These are phyloP conservation scores for Ricinus communis DNA, from an alignment of 345 rosid species.

Conservation along the genomic window DNA sequence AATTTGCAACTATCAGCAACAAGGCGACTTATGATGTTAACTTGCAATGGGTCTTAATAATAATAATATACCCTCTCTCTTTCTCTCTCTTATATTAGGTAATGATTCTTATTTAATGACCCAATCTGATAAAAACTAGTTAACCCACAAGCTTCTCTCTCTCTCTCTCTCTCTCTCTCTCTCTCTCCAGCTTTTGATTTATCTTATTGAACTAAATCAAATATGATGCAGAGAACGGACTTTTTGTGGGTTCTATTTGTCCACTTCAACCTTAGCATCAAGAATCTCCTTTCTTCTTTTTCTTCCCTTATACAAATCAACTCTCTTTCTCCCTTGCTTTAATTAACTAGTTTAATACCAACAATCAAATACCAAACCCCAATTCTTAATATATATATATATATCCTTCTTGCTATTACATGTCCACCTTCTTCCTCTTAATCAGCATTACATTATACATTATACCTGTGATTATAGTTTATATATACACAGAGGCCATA, in stretches of 20 bases:
- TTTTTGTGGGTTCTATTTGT: slow-evolving; percentile 14
- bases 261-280: slow-evolving; percentile 9
- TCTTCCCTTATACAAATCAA: not conserved
- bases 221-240: too few species aligned
- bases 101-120: slow-evolving; percentile 8
- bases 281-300: slow-evolving; percentile 16
- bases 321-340: too few species aligned
- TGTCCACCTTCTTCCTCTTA: not conserved
- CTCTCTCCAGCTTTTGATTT: not conserved
- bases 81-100: not conserved
- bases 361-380: slow-evolving; percentile 5
- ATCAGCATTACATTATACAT: not conserved
- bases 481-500: not conserved
- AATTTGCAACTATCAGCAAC: too few species aligned
- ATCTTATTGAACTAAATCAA: not conserved
- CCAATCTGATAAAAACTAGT: slow-evolving; percentile 11
- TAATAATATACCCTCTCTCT: not conserved
- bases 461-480: too few species aligned
- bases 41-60: too few species aligned
- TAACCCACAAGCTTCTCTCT: slow-evolving; percentile 12
- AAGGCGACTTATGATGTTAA: too few species aligned
- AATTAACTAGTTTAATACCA: not conserved
- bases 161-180: not conserved
- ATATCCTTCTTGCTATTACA: not conserved
- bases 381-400: not conserved